Evolutionary conservation across 108 stramenopile species (phyloP).

Genomic region (Cyclotella baltica): DNA sequence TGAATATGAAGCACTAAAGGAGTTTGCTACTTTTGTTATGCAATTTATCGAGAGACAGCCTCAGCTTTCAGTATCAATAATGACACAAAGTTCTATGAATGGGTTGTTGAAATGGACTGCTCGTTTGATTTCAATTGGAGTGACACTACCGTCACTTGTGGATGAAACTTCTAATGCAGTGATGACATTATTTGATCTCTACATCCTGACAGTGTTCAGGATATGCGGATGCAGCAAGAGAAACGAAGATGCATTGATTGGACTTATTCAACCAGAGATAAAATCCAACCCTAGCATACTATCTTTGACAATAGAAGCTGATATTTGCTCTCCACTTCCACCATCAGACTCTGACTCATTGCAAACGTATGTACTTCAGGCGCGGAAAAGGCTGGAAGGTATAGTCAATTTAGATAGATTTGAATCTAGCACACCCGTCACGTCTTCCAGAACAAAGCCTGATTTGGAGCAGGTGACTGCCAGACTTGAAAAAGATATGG

Average conservation of each 20-base stretch:
- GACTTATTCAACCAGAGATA: conserved; percentile 19
- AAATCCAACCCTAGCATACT: conserved; percentile 24
- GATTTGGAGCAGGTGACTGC: conserved; percentile 32
- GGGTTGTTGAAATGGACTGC: conserved; percentile 66
- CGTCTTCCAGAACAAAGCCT: conserved; percentile 31
- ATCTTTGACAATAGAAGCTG: conserved; percentile 68
- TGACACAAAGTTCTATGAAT: conserved; percentile 46
- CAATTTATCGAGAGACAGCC: conserved; percentile 32
- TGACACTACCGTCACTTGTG: conserved; percentile 64
- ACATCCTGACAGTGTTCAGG: conserved; percentile 82
- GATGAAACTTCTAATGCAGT: conserved; percentile 59
- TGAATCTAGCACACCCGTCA: conserved; percentile 42
- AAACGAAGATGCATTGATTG: conserved; percentile 73
- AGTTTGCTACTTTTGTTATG: conserved; percentile 21
- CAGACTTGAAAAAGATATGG: conserved; percentile 59
- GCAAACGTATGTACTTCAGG: conserved; percentile 57
- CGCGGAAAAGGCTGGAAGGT: conserved; percentile 60
- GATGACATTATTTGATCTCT: conserved; percentile 73
- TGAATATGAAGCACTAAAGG: conserved; percentile 25
- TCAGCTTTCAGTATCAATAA: conserved; percentile 24
- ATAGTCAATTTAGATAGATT: conserved; percentile 79
- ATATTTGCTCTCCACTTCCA: conserved; percentile 69
- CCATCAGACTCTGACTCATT: conserved; percentile 44
- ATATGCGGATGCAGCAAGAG: conserved; percentile 62
- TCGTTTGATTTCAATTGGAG: conserved; percentile 54